A percentile compares a stretch with the other conserved stretches of the same genome.
phyloP scores from a whole-genome alignment of 495 filamentous ascomycete genomes.

The Penicillium longicatenatum region DNA sequence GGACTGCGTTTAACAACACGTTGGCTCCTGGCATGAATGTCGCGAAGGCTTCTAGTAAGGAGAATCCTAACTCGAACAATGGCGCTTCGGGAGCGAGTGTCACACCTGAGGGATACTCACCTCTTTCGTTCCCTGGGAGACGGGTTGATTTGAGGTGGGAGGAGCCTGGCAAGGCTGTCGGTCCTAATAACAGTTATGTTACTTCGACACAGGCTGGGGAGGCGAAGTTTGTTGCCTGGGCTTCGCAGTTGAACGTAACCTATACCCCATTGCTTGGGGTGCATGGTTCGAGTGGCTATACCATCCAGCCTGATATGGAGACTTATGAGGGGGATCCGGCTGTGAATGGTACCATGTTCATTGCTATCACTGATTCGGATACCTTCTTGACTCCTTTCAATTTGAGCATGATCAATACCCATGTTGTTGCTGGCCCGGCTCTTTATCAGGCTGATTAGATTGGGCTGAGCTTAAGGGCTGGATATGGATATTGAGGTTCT shows the following conservation, averaged over 20 bases:
- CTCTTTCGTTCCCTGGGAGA: constrained; percentile 75
- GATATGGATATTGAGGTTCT: neutral
- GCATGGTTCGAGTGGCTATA: constrained; percentile 57
- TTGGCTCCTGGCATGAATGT: constrained; percentile 32
- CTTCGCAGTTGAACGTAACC: constrained; percentile 81
- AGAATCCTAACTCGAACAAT: constrained; percentile 38
- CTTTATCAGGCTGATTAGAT: constrained; percentile 77
- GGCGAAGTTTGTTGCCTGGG: constrained; percentile 73
- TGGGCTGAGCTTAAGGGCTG: neutral
- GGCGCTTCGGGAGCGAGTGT: constrained; percentile 53
- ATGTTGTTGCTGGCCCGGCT: constrained; percentile 71
- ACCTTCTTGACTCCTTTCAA: constrained; percentile 77
- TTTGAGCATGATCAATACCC: constrained; percentile 68
- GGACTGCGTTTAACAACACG: constrained; percentile 48
- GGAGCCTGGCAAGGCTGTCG: constrained; percentile 63
- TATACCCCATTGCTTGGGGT: constrained; percentile 68
- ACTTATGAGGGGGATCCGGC: constrained; percentile 68
- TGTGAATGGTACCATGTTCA: constrained; percentile 78
- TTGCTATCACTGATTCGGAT: constrained; percentile 73
- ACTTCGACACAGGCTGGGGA: constrained; percentile 60
- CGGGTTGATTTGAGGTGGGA: constrained; percentile 75
- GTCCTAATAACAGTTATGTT: constrained; percentile 80
- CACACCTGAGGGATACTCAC: constrained; percentile 63
- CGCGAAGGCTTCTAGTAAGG: constrained; percentile 12
- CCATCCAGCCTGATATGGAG: constrained; percentile 66